Percentiles rank a stretch among this genome's conserved stretches.
phyloP scores from a whole-genome alignment of 192 early-diverging fungal species.

The Backusella liffmaniae region DNA sequence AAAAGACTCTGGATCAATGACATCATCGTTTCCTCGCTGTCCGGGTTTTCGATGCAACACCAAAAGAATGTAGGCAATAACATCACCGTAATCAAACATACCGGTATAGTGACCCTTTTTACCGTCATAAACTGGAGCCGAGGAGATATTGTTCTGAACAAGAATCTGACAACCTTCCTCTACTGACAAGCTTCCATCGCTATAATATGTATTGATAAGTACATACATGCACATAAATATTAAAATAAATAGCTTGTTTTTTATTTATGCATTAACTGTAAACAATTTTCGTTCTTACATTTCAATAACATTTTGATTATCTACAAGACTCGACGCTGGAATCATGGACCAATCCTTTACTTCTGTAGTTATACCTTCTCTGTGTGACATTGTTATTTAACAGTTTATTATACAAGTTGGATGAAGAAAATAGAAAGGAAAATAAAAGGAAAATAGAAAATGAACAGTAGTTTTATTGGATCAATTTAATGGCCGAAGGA shows the following conservation, averaged over 20 bases:
- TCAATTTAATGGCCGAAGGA: not conserved
- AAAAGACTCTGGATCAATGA: conserved; percentile 22
- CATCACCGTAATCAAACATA: conserved; percentile 86
- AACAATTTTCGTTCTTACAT: conserved; percentile 44
- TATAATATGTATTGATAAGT: conserved; percentile 15
- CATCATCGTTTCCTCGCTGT: conserved; percentile 14
- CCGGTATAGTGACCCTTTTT: conserved; percentile 53
- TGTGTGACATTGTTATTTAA: conserved; percentile 5
- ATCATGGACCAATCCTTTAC: conserved; percentile 62
- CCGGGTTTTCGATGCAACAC: conserved; percentile 50
- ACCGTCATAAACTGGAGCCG: conserved; percentile 68
- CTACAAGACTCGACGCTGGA: conserved; percentile 57
- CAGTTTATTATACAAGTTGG: not conserved
- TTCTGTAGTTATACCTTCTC: conserved; percentile 15
- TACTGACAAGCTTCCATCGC: conserved; percentile 55
- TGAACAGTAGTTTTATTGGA: not conserved
- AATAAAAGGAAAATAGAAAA: not conserved
- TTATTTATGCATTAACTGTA: not conserved
- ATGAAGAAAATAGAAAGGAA: not conserved
- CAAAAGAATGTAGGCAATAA: conserved; percentile 73
- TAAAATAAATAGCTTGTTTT: not conserved
- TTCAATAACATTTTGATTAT: conserved; percentile 62
- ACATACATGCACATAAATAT: not conserved
- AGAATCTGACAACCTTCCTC: conserved; percentile 72
- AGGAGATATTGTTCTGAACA: conserved; percentile 72